Evolutionary conservation across 2,329 filamentous ascomycete genomes (phyloP).

Genomic region (Didymella exigua): DNA sequence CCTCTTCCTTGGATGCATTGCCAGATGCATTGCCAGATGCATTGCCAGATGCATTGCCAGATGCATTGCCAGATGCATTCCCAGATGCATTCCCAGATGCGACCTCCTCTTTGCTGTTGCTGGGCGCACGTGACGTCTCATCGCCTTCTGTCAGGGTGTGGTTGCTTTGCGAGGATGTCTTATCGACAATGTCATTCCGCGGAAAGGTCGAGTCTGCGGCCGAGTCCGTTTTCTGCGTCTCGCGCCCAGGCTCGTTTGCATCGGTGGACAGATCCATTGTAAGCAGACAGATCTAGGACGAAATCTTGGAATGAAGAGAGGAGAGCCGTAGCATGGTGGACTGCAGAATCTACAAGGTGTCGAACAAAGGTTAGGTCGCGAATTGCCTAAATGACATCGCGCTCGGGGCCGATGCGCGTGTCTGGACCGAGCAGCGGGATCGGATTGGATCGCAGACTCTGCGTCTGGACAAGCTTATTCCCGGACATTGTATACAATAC

Average conservation of each 20-base stretch:
- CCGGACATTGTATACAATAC: background rate
- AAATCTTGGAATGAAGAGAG: background rate
- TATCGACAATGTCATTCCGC: slow-evolving; percentile 14
- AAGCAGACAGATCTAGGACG: background rate
- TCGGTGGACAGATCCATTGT: slow-evolving; percentile 16
- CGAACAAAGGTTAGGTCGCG: slow-evolving; percentile 7
- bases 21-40: background rate
- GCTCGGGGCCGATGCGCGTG: slow-evolving; percentile 8
- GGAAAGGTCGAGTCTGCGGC: slow-evolving; percentile 1
- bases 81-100: background rate
- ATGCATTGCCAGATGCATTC: too few species aligned
- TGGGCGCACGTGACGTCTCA: background rate
- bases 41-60: background rate
- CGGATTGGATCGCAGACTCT: background rate
- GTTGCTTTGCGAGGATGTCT: slow-evolving; percentile 23
- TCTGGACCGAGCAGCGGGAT: slow-evolving; percentile 1
- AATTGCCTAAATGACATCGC: slow-evolving; percentile 3
- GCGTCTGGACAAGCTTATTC: background rate
- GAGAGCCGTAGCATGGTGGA: slow-evolving; percentile 9
- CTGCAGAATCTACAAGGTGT: slow-evolving; percentile 1
- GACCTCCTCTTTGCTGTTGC: slow-evolving; percentile 5
- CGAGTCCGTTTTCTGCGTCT: slow-evolving; percentile 2
- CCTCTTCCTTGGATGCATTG: background rate
- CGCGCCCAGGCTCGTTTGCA: slow-evolving; percentile 6
- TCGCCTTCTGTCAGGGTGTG: slow-evolving; percentile 19